phyloP scores from a whole-genome alignment of 805 yeast species.

The Kluyveromyces starmeri region DNA sequence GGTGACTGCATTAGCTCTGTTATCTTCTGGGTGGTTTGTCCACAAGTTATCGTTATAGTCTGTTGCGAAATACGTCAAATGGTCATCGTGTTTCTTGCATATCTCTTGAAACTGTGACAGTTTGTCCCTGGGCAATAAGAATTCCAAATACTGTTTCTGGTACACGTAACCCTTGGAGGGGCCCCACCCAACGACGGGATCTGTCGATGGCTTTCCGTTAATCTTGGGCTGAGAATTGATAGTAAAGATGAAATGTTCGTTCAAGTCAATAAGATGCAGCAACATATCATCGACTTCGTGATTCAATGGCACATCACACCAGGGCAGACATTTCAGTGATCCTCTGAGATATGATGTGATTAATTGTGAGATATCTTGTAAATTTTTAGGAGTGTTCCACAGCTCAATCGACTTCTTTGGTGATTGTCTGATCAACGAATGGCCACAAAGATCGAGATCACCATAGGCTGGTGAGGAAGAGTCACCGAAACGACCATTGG shows the following conservation, averaged over 20 bases:
- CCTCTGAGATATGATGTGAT: constrained; percentile 67
- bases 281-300: constrained; percentile 62
- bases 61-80: constrained; percentile 73
- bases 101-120: constrained; percentile 32
- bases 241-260: constrained; percentile 62
- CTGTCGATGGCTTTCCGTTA: constrained; percentile 65
- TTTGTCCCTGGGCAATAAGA: constrained; percentile 54
- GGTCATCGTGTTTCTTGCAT: constrained; percentile 40
- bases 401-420: constrained; percentile 70
- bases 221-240: constrained; percentile 93
- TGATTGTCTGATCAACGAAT: constrained; percentile 73
- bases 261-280: constrained; percentile 51
- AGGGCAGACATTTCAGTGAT: constrained; percentile 67
- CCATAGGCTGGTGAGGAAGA: constrained; percentile 96
- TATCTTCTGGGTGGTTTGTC: constrained; percentile 62
- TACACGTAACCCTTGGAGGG: constrained; percentile 88
- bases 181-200: constrained; percentile 86
- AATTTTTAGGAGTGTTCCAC: constrained; percentile 74
- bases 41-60: constrained; percentile 44
- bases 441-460: constrained; percentile 73
- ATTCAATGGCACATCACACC: constrained; percentile 90
- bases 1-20: constrained; percentile 86
- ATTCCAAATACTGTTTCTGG: constrained; percentile 89
- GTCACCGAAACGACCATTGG: constrained; percentile 98
- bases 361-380: constrained; percentile 52